Evolutionary conservation across 176 grass and related monocot species (phyloP).

Genomic region (Ensete glaucum): DNA sequence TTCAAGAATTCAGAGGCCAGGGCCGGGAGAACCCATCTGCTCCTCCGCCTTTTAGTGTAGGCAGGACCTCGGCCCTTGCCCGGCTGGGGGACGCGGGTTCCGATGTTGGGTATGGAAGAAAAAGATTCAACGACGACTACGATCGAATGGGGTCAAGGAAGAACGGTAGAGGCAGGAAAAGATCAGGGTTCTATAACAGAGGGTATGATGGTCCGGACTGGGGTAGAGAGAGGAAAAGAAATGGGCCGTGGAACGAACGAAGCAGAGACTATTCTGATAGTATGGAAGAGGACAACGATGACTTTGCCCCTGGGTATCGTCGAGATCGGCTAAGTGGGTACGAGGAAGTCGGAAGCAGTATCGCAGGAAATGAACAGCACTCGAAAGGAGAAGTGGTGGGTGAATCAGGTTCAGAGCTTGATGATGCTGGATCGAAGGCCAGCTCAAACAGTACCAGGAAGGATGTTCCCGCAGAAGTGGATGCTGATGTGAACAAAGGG

Average conservation of each 20-base stretch:
- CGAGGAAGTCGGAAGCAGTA: constrained; percentile 70
- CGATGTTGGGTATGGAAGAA: constrained; percentile 22
- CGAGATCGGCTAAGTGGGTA: constrained; percentile 33
- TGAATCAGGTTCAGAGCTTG: constrained; percentile 55
- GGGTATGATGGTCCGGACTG: constrained; percentile 35
- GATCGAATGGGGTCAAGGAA: constrained; percentile 26
- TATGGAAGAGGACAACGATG: constrained; percentile 47
- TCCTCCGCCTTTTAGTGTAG: neutral
- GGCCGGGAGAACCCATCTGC: constrained; percentile 20
- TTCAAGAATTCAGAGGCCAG: constrained; percentile 31
- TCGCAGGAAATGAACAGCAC: constrained; percentile 39
- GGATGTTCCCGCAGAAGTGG: constrained; percentile 20
- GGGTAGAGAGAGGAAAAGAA: constrained; percentile 49
- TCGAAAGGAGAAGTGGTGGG: constrained; percentile 42
- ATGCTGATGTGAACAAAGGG: constrained; percentile 33
- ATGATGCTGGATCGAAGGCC: constrained; percentile 77
- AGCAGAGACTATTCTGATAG: constrained; percentile 34
- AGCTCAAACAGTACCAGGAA: constrained; percentile 48
- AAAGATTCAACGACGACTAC: constrained; percentile 45
- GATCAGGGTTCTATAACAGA: constrained; percentile 38
- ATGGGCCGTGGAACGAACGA: constrained; percentile 16
- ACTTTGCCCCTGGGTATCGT: constrained; percentile 46
- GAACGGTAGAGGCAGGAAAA: constrained; percentile 52
- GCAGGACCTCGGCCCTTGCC: constrained; percentile 11
- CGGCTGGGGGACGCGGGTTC: constrained; percentile 15